These are phyloP conservation scores for Scenedesmus sp. DNA, from an alignment of 163 green algal genomes.

Conservation along the genomic window DNA sequence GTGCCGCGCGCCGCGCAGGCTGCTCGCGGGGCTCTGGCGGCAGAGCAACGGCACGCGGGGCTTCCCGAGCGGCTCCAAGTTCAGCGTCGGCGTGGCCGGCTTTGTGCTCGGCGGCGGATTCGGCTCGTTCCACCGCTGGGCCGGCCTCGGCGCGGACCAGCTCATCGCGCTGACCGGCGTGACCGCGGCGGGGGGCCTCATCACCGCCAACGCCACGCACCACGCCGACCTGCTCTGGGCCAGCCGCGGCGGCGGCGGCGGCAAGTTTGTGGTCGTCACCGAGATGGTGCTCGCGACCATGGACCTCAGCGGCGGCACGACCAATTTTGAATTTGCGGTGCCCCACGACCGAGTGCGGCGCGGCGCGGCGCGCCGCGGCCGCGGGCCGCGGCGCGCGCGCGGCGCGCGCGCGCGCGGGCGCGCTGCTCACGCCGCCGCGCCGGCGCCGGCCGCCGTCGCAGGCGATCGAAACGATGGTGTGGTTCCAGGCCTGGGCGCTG, in stretches of 20 bases:
- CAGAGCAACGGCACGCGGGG: too few relatives aligned
- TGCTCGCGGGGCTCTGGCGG: too few relatives aligned
- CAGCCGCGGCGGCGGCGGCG: not conserved
- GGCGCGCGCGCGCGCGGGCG: too few relatives aligned
- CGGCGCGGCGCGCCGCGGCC: not conserved
- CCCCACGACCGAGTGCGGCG: not conserved
- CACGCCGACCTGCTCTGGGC: constrained; percentile 2
- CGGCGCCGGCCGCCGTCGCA: too few relatives aligned
- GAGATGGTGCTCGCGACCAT: not conserved
- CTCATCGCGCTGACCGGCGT: not conserved
- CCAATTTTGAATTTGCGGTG: not conserved
- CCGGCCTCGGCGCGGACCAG: not conserved
- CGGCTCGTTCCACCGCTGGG: not conserved
- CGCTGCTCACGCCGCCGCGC: too few relatives aligned
- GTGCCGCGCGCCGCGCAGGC: too few relatives aligned
- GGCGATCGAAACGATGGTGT: too few relatives aligned
- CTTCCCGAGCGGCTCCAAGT: too few relatives aligned
- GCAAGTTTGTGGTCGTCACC: constrained; percentile 9
- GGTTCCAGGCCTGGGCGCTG: too few relatives aligned
- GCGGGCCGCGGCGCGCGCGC: too few relatives aligned
- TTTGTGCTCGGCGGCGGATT: not conserved
- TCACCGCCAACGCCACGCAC: not conserved
- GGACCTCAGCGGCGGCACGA: not conserved
- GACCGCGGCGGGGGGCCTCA: not conserved
- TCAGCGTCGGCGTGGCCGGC: too few relatives aligned